Evolutionary conservation across 179 eudicot genomes (phyloP).

Genomic region (Corrigiola litoralis): DNA sequence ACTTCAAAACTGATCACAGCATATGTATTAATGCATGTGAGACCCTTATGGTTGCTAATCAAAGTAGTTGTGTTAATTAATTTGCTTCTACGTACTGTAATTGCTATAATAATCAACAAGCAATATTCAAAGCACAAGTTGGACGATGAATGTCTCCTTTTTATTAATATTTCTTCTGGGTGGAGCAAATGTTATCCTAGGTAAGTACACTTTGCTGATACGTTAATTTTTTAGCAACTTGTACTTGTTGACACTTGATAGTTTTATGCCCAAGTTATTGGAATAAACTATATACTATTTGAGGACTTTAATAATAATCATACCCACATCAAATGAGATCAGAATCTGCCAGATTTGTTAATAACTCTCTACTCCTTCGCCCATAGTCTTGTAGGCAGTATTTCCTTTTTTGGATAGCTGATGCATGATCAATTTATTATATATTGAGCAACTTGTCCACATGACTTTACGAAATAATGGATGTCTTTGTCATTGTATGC

Average conservation of each 20-base stretch:
- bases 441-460: conserved; percentile 4
- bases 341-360: conserved; percentile 15
- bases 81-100: conserved; percentile 4
- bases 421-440: not conserved
- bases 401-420: not conserved
- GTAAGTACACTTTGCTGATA: conserved; percentile 33
- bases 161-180: not conserved
- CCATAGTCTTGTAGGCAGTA: conserved; percentile 26
- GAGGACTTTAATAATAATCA: conserved; percentile 14
- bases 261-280: conserved; percentile 16
- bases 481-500: too few species aligned
- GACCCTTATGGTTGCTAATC: too few species aligned
- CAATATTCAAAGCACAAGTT: not conserved
- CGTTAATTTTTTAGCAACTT: conserved; percentile 23
- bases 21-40: conserved; percentile 8
- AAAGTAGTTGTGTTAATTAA: not conserved
- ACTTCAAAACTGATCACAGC: too few species aligned
- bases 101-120: not conserved
- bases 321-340: conserved; percentile 17
- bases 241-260: conserved; percentile 25
- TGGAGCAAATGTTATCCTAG: conserved; percentile 32
- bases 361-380: not conserved
- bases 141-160: conserved; percentile 15
- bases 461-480: not conserved
- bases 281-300: conserved; percentile 16